phyloP scores from a whole-genome alignment of 768 basidiomycete genomes.

The Suillus plorans region DNA sequence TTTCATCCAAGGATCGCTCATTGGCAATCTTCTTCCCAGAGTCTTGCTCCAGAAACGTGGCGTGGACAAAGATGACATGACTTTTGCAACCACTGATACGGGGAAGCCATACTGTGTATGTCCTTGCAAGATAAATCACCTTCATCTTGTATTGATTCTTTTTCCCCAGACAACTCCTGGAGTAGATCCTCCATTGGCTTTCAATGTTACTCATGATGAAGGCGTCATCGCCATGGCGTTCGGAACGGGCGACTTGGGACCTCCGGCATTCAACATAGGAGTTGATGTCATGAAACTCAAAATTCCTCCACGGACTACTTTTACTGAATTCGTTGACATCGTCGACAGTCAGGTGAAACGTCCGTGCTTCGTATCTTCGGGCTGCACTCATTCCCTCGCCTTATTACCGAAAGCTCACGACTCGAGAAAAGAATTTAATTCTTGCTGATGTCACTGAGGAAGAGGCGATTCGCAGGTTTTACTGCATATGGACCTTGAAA shows the following conservation, averaged over 20 bases:
- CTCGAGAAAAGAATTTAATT: conserved; percentile 33
- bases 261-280: conserved; percentile 60
- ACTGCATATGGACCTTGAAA: conserved; percentile 88
- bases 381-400: conserved; percentile 11
- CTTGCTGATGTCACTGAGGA: conserved; percentile 40
- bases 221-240: conserved; percentile 67
- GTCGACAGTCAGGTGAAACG: conserved; percentile 62
- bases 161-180: conserved; percentile 41
- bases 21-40: conserved; percentile 75
- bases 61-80: conserved; percentile 43
- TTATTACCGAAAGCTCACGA: conserved; percentile 37
- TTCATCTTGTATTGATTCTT: conserved; percentile 8
- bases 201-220: conserved; percentile 84
- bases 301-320: conserved; percentile 56
- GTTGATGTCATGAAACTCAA: conserved; percentile 81
- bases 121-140: conserved; percentile 12
- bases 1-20: conserved; percentile 57
- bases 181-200: conserved; percentile 60
- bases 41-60: conserved; percentile 60
- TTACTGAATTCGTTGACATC: conserved; percentile 59
- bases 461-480: conserved; percentile 63
- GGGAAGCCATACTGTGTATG: conserved; percentile 80
- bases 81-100: conserved; percentile 54
- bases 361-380: background rate
- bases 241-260: conserved; percentile 45